Conservation (phyloP, 352 stramenopile species). For the Pythium angustatum region DNA sequence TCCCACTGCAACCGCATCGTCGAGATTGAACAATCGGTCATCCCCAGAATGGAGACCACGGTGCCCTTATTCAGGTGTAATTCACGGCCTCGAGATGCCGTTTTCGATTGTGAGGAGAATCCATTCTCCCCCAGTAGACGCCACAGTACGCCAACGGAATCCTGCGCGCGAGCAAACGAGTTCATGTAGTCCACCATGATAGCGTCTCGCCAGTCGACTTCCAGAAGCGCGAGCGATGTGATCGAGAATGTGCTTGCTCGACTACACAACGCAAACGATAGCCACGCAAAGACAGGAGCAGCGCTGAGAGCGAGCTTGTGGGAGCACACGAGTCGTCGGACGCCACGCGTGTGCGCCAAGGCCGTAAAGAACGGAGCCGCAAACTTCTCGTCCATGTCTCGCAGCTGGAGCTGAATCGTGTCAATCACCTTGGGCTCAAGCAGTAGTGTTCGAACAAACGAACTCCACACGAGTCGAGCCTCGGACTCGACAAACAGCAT, state of each 20-base stretch:
- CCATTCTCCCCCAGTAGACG: background rate
- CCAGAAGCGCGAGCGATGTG: background rate
- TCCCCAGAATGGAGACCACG: background rate
- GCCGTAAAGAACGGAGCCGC: conserved; percentile 10
- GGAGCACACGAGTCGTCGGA: background rate
- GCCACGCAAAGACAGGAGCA: background rate
- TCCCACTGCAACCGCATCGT: conserved; percentile 2
- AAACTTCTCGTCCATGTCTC: conserved; percentile 1
- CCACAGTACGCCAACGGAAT: background rate
- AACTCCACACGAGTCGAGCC: conserved; percentile 7
- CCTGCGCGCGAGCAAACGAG: conserved; percentile 1
- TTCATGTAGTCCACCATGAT: background rate
- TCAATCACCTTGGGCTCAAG: background rate
- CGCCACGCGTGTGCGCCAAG: background rate
- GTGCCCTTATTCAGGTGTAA: conserved; percentile 1
- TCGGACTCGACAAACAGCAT: background rate
- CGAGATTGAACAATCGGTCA: background rate
- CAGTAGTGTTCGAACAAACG: conserved; percentile 3
- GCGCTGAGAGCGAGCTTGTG: background rate
- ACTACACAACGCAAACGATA: conserved; percentile 4
- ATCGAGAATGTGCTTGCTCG: background rate
- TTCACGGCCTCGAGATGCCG: background rate
- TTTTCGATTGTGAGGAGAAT: background rate
- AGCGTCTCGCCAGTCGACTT: background rate
- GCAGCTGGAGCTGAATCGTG: background rate